These are phyloP conservation scores for Aaosphaeria pasadenensis DNA, from an alignment of 2,329 filamentous ascomycete species.

Conservation along the genomic window DNA sequence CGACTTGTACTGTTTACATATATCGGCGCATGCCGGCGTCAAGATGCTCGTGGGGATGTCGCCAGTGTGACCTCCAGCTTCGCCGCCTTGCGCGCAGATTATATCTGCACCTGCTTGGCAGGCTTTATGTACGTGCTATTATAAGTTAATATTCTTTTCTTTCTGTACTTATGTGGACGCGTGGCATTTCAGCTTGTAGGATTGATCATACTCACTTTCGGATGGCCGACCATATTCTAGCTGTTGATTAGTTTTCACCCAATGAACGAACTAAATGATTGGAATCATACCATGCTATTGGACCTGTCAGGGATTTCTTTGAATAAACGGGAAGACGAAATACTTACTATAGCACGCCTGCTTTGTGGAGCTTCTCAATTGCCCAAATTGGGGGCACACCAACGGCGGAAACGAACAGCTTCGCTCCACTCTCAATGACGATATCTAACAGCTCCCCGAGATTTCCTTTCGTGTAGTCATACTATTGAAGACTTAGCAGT, in stretches of 20 bases:
- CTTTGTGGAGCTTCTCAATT: slow-evolving; percentile 29
- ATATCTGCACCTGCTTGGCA: slow-evolving; percentile 24
- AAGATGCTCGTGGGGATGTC: slow-evolving; percentile 28
- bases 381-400: slow-evolving; percentile 29
- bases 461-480: slow-evolving; percentile 32
- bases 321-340: neutral
- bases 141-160: neutral
- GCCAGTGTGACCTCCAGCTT: slow-evolving; percentile 27
- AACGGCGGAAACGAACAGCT: slow-evolving; percentile 34
- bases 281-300: no score
- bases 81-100: slow-evolving; percentile 28
- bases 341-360: slow-evolving; percentile 20
- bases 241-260: neutral
- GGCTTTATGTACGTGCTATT: slow-evolving; percentile 22
- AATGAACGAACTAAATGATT: no score
- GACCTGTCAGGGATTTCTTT: no score
- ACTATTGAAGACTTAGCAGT: slow-evolving; percentile 3
- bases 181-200: neutral
- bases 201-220: slow-evolving; percentile 10
- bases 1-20: slow-evolving; percentile 21
- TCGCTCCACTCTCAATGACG: slow-evolving; percentile 31
- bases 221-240: slow-evolving; percentile 23
- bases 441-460: slow-evolving; percentile 30
- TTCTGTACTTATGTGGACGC: neutral
- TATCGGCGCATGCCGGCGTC: slow-evolving; percentile 22